These are phyloP conservation scores for Boletus sp. DNA, from an alignment of 768 basidiomycete species.

Conservation along the genomic window DNA sequence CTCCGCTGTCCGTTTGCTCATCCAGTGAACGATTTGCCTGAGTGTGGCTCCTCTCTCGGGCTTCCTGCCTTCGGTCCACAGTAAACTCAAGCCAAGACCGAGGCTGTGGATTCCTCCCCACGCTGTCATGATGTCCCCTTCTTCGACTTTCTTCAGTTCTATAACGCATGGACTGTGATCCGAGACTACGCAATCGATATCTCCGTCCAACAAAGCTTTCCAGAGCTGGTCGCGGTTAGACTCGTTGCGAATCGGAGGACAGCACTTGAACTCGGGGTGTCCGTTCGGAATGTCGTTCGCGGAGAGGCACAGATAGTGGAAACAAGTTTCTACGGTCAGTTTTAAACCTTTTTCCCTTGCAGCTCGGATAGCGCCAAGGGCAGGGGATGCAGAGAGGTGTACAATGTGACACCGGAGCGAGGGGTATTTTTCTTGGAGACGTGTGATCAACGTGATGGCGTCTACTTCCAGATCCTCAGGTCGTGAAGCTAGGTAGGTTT, in stretches of 20 bases:
- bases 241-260: constrained; percentile 82
- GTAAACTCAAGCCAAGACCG: constrained; percentile 80
- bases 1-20: constrained; percentile 64
- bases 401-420: constrained; percentile 87
- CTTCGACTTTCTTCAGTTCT: constrained; percentile 73
- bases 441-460: constrained; percentile 76
- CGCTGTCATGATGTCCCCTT: constrained; percentile 80
- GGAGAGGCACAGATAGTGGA: constrained; percentile 87
- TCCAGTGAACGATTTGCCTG: constrained; percentile 70
- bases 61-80: constrained; percentile 82
- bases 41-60: constrained; percentile 50
- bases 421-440: constrained; percentile 60
- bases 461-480: constrained; percentile 75
- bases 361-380: constrained; percentile 70
- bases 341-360: constrained; percentile 63
- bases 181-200: constrained; percentile 91
- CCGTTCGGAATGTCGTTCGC: constrained; percentile 71
- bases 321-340: constrained; percentile 94
- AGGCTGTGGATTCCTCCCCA: constrained; percentile 96
- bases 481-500: constrained; percentile 82
- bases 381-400: constrained; percentile 84
- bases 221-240: constrained; percentile 74
- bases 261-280: constrained; percentile 90
- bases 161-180: constrained; percentile 92
- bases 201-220: constrained; percentile 75